These are phyloP conservation scores for Nitzschia inconspicua DNA, from an alignment of 108 stramenopile genomes.

Conservation along the genomic window DNA sequence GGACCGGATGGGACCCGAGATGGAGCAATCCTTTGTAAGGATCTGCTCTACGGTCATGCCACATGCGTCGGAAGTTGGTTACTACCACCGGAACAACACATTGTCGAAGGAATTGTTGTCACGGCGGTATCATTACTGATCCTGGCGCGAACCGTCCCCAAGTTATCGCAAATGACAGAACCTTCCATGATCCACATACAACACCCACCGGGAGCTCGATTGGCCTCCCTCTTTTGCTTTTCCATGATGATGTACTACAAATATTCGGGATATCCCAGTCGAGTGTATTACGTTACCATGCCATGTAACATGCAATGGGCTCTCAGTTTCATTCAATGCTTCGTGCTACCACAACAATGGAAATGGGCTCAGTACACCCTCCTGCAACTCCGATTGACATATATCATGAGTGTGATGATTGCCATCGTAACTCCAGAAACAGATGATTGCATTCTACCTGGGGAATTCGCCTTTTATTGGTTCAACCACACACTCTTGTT, in stretches of 20 bases:
- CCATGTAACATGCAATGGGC: constrained; percentile 24
- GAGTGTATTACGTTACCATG: constrained; percentile 17
- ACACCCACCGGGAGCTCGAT: neutral
- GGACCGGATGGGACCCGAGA: constrained; percentile 2
- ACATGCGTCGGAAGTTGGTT: constrained; percentile 9
- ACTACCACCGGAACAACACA: neutral
- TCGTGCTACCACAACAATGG: constrained; percentile 1
- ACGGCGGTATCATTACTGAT: constrained; percentile 1
- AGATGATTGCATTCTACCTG: constrained; percentile 1
- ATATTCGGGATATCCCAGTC: neutral
- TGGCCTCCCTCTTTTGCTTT: neutral
- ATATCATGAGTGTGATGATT: constrained; percentile 7
- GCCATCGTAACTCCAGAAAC: constrained; percentile 18
- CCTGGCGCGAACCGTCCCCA: neutral
- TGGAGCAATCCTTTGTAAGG: constrained; percentile 1
- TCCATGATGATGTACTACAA: constrained; percentile 6
- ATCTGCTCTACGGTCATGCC: constrained; percentile 1
- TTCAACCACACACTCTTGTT: constrained; percentile 9
- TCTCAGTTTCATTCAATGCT: constrained; percentile 4
- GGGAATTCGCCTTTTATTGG: constrained; percentile 21
- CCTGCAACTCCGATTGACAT: constrained; percentile 6
- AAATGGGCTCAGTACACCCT: neutral
- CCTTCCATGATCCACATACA: neutral
- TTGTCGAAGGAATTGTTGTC: constrained; percentile 11
- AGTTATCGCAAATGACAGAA: neutral